A percentile compares a stretch with the other conserved stretches of the same genome.
Evolutionary conservation across 257 asterid genomes (phyloP).

Genomic region (Nicotiana tabacum): DNA sequence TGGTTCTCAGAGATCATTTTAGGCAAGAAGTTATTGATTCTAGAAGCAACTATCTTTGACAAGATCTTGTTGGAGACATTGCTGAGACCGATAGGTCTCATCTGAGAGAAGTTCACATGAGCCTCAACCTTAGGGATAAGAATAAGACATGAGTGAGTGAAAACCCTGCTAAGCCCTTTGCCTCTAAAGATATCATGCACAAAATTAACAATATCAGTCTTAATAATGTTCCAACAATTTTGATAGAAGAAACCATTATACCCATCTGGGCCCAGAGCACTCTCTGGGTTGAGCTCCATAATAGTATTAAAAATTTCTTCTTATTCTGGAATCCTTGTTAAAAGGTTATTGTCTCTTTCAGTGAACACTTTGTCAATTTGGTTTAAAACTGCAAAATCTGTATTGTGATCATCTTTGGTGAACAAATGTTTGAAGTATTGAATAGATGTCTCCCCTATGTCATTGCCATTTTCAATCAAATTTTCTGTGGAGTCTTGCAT

Average conservation of each 20-base stretch:
- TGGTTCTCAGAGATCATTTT: too few species aligned
- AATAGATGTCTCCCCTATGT: background rate
- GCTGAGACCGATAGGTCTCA: background rate
- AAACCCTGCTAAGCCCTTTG: background rate
- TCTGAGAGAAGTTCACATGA: background rate
- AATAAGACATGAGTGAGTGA: background rate
- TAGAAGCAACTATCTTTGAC: too few species aligned
- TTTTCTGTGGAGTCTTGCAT: background rate
- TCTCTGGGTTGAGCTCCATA: background rate
- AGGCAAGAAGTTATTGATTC: too few species aligned
- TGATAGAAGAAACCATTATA: background rate
- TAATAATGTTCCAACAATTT: background rate
- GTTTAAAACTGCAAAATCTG: background rate
- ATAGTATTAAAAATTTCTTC: background rate
- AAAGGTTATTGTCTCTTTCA: background rate
- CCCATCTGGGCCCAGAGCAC: background rate
- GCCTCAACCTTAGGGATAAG: background rate
- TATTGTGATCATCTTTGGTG: background rate
- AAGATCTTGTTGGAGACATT: too few species aligned
- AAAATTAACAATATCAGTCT: background rate
- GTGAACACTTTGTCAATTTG: background rate
- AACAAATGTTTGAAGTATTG: background rate
- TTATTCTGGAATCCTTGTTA: background rate
- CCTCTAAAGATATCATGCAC: background rate
- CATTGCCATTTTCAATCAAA: background rate